phyloP scores from a whole-genome alignment of 345 rosid species.

The Laguncularia racemosa region DNA sequence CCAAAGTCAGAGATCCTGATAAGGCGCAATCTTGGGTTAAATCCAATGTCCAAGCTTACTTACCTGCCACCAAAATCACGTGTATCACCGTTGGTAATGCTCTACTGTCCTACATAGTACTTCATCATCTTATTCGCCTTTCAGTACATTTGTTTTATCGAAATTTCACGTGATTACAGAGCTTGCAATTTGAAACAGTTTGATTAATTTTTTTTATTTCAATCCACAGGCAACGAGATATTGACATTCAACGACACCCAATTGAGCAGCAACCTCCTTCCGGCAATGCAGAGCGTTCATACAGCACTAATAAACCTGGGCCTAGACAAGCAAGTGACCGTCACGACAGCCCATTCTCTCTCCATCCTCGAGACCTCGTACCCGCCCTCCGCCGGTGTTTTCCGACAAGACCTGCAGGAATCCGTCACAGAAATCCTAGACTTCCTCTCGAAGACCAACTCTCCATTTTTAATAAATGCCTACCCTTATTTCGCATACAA shows the following conservation, averaged over 20 bases:
- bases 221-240: constrained; percentile 40
- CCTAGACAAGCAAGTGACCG: constrained; percentile 54
- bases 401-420: constrained; percentile 51
- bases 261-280: constrained; percentile 47
- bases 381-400: constrained; percentile 85
- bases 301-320: constrained; percentile 55
- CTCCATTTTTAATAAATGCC: constrained; percentile 80
- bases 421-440: constrained; percentile 44
- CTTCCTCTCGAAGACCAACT: constrained; percentile 57
- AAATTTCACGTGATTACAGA: too few relatives aligned
- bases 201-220: too few relatives aligned
- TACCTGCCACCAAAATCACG: constrained; percentile 81
- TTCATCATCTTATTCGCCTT: too few relatives aligned
- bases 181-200: too few relatives aligned
- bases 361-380: constrained; percentile 60
- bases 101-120: too few relatives aligned
- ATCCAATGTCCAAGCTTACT: constrained; percentile 51
- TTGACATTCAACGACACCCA: constrained; percentile 66
- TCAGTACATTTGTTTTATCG: too few relatives aligned
- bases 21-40: constrained; percentile 65
- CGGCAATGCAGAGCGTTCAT: constrained; percentile 78
- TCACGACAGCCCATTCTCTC: constrained; percentile 79
- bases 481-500: constrained; percentile 97
- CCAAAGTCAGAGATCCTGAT: constrained; percentile 51
- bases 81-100: constrained; percentile 58